Percentiles rank a stretch among this genome's conserved stretches.
These are phyloP conservation scores for Rhododendron ovatum DNA, from an alignment of 148 eudicot genomes.

Conservation along the genomic window DNA sequence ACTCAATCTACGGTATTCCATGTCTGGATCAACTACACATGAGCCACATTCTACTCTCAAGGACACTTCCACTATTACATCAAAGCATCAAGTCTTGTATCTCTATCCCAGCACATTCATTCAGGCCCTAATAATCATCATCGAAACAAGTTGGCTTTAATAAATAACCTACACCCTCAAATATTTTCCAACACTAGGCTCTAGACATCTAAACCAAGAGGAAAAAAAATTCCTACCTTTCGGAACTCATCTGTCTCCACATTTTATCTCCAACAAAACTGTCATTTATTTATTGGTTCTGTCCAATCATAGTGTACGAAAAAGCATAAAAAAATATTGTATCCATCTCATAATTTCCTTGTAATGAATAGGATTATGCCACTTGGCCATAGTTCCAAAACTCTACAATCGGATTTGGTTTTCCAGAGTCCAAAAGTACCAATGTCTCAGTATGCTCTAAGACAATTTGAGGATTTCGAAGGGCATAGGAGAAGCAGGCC, in stretches of 20 bases:
- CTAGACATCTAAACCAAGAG: neutral
- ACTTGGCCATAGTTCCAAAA: slow-evolving; percentile 1
- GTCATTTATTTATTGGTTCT: neutral
- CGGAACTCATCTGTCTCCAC: neutral
- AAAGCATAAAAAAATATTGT: neutral
- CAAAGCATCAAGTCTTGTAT: neutral
- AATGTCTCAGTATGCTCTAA: neutral
- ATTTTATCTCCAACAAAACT: neutral
- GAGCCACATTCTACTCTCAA: neutral
- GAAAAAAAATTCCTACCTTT: neutral
- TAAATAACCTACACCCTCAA: neutral
- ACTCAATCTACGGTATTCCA: neutral
- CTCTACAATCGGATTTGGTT: neutral
- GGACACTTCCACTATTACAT: neutral
- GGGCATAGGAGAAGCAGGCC: neutral
- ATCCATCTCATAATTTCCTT: neutral
- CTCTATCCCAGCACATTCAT: neutral
- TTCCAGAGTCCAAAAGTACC: neutral
- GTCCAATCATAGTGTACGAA: neutral
- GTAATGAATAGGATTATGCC: neutral
- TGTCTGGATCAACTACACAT: neutral
- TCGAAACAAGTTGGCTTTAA: neutral
- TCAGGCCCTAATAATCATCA: neutral
- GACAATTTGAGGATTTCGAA: neutral
- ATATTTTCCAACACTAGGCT: neutral